These are phyloP conservation scores for Pythium pyrilobum DNA, from an alignment of 352 stramenopile species.

Conservation along the genomic window DNA sequence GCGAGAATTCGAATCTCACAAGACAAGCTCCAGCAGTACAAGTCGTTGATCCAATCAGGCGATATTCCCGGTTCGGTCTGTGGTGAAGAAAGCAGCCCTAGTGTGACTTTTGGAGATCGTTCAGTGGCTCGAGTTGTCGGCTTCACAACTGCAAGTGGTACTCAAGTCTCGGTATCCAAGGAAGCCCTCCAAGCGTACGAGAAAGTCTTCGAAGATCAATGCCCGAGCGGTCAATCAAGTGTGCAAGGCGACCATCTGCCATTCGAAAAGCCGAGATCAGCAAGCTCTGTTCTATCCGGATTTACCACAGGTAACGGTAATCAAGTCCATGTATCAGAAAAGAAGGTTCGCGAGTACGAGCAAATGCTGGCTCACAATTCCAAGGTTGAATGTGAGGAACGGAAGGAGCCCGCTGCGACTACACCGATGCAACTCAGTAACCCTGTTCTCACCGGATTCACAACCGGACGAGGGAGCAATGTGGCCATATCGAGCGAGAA, in stretches of 20 bases:
- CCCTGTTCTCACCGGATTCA: too few relatives aligned
- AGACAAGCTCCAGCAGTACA: slow-evolving; percentile 22
- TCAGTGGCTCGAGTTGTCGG: neutral
- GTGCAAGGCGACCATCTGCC: too few relatives aligned
- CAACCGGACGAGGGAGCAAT: neutral
- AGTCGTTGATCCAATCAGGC: too few relatives aligned
- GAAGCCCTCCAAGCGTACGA: too few relatives aligned
- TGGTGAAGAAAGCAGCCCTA: neutral
- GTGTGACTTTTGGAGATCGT: too few relatives aligned
- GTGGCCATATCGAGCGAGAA: too few relatives aligned
- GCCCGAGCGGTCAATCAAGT: too few relatives aligned
- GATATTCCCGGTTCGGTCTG: too few relatives aligned
- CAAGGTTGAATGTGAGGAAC: neutral
- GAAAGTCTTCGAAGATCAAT: neutral
- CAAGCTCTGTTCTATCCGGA: neutral
- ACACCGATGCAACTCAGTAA: neutral
- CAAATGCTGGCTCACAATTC: neutral
- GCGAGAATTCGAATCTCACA: slow-evolving; percentile 24
- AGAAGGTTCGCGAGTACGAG: slow-evolving; percentile 10
- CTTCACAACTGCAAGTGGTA: neutral
- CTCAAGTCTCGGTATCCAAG: neutral
- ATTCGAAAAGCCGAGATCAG: too few relatives aligned
- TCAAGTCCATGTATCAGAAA: neutral
- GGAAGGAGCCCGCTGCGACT: too few relatives aligned
- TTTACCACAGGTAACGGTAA: slow-evolving; percentile 10